Percentiles rank a stretch among this genome's conserved stretches.
These are phyloP conservation scores for Mrakia blollopis DNA, from an alignment of 768 basidiomycete species.

Conservation along the genomic window DNA sequence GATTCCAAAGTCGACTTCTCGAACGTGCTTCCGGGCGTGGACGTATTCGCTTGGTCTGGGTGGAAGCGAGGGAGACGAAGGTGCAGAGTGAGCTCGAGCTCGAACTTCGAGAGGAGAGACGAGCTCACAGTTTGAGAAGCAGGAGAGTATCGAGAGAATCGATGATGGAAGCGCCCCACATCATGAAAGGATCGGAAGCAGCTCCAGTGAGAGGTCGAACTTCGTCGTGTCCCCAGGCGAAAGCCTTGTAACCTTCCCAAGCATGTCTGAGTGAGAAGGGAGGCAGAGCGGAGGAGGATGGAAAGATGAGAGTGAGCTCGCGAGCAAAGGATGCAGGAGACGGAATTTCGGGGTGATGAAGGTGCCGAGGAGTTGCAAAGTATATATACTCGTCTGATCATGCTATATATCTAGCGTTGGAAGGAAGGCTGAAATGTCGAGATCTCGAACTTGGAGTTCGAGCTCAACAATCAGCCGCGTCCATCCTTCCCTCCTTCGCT, in stretches of 20 bases:
- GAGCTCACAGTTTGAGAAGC: conserved; percentile 36
- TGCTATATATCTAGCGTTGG: too few relatives aligned
- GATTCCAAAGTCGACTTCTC: conserved; percentile 38
- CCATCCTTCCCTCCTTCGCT: too few relatives aligned
- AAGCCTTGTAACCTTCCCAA: conserved; percentile 35
- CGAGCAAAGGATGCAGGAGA: not conserved
- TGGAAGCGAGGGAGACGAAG: too few relatives aligned
- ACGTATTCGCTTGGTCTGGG: conserved; percentile 37
- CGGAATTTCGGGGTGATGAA: not conserved
- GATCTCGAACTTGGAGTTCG: too few relatives aligned
- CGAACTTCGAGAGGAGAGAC: too few relatives aligned
- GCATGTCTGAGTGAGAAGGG: conserved; percentile 23
- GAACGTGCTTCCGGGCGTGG: conserved; percentile 40
- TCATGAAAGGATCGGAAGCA: conserved; percentile 37
- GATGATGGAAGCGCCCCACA: conserved; percentile 41
- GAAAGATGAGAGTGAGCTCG: not conserved
- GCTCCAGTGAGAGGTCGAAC: conserved; percentile 34
- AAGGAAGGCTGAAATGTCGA: too few relatives aligned
- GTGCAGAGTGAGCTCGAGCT: too few relatives aligned
- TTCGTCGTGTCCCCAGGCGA: conserved; percentile 40
- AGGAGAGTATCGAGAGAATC: conserved; percentile 41
- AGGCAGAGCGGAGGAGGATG: not conserved
- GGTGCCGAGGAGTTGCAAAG: too few relatives aligned
- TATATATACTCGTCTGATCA: too few relatives aligned
- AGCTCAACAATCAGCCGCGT: too few relatives aligned